These are phyloP conservation scores for Tuber borchii DNA, from an alignment of 495 filamentous ascomycete genomes.

Conservation along the genomic window DNA sequence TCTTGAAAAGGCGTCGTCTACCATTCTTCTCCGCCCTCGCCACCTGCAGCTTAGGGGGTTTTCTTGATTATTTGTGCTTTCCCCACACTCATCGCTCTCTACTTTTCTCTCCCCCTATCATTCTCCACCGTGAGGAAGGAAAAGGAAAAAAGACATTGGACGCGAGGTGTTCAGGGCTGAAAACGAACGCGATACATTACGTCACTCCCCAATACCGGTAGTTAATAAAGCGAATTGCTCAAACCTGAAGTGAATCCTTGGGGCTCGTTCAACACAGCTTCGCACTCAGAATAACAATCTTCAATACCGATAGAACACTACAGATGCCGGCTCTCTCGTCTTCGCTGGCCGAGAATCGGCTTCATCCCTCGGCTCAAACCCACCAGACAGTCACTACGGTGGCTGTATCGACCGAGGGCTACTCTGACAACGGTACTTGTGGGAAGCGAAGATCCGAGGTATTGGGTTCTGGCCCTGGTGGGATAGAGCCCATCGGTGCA, in stretches of 20 bases:
- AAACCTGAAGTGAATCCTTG: background rate
- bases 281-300: background rate
- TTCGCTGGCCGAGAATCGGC: constrained; percentile 37
- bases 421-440: background rate
- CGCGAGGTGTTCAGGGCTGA: background rate
- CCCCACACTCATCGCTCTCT: background rate
- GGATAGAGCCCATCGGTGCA: constrained; percentile 53
- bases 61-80: background rate
- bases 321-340: constrained; percentile 31
- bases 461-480: constrained; percentile 26
- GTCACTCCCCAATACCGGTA: background rate
- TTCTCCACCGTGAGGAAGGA: background rate
- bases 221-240: background rate
- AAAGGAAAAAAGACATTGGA: background rate
- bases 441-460: constrained; percentile 13
- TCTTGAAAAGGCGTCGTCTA: background rate
- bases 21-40: background rate
- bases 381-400: constrained; percentile 25
- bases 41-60: background rate
- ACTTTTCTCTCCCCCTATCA: background rate
- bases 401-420: background rate
- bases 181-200: background rate
- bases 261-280: background rate
- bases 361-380: constrained; percentile 33
- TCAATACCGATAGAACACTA: background rate